Evolutionary conservation across 1,139 yeast genomes (phyloP).

Genomic region (Nakaseomyces uthaithaninus): DNA sequence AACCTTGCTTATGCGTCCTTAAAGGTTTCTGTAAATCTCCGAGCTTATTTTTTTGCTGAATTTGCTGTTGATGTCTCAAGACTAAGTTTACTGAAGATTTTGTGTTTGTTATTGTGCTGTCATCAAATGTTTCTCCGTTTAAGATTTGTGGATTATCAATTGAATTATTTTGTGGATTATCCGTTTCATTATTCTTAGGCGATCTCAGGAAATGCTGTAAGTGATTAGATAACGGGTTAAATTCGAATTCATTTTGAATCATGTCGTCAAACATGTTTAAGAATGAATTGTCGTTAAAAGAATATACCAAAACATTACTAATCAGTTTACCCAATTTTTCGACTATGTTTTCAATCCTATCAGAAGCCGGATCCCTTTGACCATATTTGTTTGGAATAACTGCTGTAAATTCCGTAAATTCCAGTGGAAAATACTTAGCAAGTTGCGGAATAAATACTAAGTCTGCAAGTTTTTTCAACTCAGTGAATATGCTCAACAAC

Average conservation of each 20-base stretch:
- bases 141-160: constrained; percentile 8
- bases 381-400: constrained; percentile 7
- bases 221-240: constrained; percentile 6
- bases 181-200: neutral
- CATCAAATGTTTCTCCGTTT: constrained; percentile 13
- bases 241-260: constrained; percentile 16
- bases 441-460: constrained; percentile 25
- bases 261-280: constrained; percentile 24
- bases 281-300: constrained; percentile 30
- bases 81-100: constrained; percentile 21
- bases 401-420: constrained; percentile 15
- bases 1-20: constrained; percentile 21
- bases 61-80: constrained; percentile 11
- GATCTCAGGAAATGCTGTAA: constrained; percentile 4
- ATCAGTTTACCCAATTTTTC: constrained; percentile 25
- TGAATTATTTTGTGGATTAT: neutral
- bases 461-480: constrained; percentile 26
- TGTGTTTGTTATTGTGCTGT: constrained; percentile 12
- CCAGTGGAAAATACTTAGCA: constrained; percentile 18
- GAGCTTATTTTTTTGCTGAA: neutral
- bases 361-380: constrained; percentile 8
- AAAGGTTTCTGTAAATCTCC: constrained; percentile 7
- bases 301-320: constrained; percentile 26
- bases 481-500: constrained; percentile 28
- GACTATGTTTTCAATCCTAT: constrained; percentile 12